Evolutionary conservation across 2,329 filamentous ascomycete species (phyloP), one percentile per base, ranked within the genome.

Genomic region (Lasiodiplodia theobromae): DNA sequence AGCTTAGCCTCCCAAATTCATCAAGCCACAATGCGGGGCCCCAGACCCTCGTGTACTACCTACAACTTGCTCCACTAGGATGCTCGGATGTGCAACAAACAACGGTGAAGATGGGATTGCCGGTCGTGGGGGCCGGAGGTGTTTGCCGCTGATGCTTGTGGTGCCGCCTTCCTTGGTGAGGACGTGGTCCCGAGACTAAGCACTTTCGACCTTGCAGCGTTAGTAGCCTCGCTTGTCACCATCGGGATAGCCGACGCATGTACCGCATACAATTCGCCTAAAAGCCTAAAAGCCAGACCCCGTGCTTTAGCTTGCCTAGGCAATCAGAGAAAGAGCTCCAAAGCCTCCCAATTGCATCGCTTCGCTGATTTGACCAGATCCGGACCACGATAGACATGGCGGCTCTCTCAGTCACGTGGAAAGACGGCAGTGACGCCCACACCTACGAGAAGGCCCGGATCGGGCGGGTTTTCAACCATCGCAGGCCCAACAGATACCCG

Each of bases 401-500:
- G 16, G 28, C 56, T 47, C 57, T 53, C 34, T 66, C 71, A 23
- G 72, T 73, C 47, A 62, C 71, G 25, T 73, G 72, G 72, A 66
- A 67, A 38, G 57, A 69, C 18, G 67, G 49, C 14, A 51, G 62
- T n/a, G 63, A 69, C 11, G 62, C 25, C n/a, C 18, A 25, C 2
- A 16, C 58, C 12, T 82, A 82, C 60, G 80, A 82, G 71, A 70
- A 74, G 34, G 80, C 78, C 11, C 77, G 80, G 3, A 69, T 80
- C 31, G 77, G 76, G n/a, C 76, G 82, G n/a, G 77, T 84, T 11
- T 85, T 84, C 78, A 85, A 85, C 71, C 71, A 75, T 18, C 78
- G 78, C n/a, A 76, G 78, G 23, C 81, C 81, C 2, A 69, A 74
- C 4, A 76, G 82, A 18, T 81, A 77, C 44, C 84, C 83, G 0